Conservation (phyloP, 176 grass and related monocot species). For the Raddia distichophylla region DNA sequence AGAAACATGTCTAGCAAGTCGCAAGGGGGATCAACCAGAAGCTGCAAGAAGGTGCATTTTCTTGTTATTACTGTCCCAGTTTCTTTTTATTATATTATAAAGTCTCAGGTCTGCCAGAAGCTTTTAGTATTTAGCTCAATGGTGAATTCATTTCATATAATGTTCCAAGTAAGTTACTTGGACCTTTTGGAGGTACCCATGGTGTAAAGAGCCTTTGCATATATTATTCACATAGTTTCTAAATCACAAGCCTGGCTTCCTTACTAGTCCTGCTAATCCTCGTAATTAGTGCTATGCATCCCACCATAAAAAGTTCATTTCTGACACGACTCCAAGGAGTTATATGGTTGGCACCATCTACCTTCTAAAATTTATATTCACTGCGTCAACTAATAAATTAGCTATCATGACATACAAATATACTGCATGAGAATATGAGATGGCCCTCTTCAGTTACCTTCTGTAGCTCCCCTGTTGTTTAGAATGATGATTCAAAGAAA, state of each 20-base stretch:
- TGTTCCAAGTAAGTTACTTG: neutral
- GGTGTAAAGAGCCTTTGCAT: neutral
- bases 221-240: neutral
- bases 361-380: neutral
- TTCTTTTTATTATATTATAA: conserved; percentile 33
- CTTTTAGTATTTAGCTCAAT: neutral
- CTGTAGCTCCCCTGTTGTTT: neutral
- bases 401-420: neutral
- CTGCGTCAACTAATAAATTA: neutral
- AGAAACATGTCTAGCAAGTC: conserved; percentile 57
- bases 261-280: conserved; percentile 7
- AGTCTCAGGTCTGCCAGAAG: neutral
- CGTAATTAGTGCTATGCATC: neutral
- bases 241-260: neutral
- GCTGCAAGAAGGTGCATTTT: conserved; percentile 86
- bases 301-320: neutral
- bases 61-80: conserved; percentile 9
- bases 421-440: neutral
- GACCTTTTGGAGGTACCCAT: neutral
- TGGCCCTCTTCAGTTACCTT: neutral
- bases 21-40: conserved; percentile 66
- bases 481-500: conserved; percentile 20
- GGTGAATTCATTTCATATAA: neutral
- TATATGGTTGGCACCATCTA: neutral
- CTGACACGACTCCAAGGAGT: conserved; percentile 1